Base-by-base conservation (phyloP, 768 basidiomycete genomes). In the Tulasnella sp. region DNA sequence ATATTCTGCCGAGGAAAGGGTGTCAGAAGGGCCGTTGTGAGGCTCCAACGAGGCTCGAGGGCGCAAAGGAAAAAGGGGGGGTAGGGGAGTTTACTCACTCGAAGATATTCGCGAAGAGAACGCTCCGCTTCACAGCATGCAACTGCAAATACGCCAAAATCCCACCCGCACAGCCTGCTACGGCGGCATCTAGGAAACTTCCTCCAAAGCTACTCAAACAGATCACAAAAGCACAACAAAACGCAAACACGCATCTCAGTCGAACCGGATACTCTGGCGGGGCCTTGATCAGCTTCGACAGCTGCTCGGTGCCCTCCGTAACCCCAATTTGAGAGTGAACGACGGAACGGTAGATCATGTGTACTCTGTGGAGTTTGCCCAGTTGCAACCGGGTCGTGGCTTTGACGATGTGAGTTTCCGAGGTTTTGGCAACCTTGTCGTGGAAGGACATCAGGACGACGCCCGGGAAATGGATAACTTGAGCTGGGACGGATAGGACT, bases 261-360 rank as follows among this genome's bases (percentile, higher is more conserved):
- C 41, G 20, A 4, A 42, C 46, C 37, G 90, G 86, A 85, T 96
- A 96, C 76, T 92, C 86, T 14, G 93, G 91, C 37, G 90, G 89
- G 7, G 90, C 88, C 22, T 88, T 87, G 75, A 97, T 85, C 31
- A 97, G 86, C 1, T 86, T 86, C 16, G 92, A 88, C 22, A 97
- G 88, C 76, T 90, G 88, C 42, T 88, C 88, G 12, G 91, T 90
- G 1, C 94, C 97, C 78, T 90, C 88, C 80, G 91, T 91, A 3
- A 95, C 97, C 78, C 93, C 93, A 84, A 96, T 92, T 86, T 95
- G 94, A 84, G 97, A 96, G 85, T 97, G 96, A 8, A 98, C 91
- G 80, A 98, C 96, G 31, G 89, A 85, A 79, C 95, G 93, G 86
- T 98, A 98, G 81, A 97, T 89, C 72, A 90, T 84, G 85, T 98